Percentiles rank a stretch among this genome's conserved stretches.
Conservation (phyloP, 768 basidiomycete genomes). For the Suillus bovinus region DNA sequence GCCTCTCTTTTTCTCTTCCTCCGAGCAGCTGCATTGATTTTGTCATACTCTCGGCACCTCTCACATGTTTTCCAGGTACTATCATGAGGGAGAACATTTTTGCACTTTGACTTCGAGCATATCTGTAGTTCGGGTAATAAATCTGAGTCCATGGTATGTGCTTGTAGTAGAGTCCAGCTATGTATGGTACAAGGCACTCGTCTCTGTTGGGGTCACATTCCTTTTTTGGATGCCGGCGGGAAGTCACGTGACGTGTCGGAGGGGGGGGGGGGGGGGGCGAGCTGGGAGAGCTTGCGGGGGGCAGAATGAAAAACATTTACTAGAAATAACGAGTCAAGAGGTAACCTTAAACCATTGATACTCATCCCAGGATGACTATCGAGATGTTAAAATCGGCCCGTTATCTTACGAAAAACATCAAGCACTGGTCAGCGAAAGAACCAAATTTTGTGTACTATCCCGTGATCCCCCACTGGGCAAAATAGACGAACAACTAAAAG, state of each 20-base stretch:
- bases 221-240: too few relatives aligned
- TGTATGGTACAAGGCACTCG: slow-evolving; percentile 9
- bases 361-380: background rate
- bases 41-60: background rate
- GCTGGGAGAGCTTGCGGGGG: too few relatives aligned
- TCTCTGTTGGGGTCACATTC: too few relatives aligned
- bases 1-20: too few relatives aligned
- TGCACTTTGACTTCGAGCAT: background rate
- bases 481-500: background rate
- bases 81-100: background rate
- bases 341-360: background rate
- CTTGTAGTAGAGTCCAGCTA: background rate
- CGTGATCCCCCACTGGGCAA: too few relatives aligned
- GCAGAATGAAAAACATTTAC: too few relatives aligned
- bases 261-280: too few relatives aligned
- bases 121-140: background rate
- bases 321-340: background rate
- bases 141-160: background rate
- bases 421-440: background rate
- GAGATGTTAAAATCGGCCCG: background rate
- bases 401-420: background rate
- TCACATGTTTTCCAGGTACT: background rate
- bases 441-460: background rate
- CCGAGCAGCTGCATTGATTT: too few relatives aligned
- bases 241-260: too few relatives aligned